Evolutionary conservation across 2,329 filamentous ascomycete species (phyloP), one percentile per base, ranked within the genome.

Genomic region (Aspergillus proliferans): DNA sequence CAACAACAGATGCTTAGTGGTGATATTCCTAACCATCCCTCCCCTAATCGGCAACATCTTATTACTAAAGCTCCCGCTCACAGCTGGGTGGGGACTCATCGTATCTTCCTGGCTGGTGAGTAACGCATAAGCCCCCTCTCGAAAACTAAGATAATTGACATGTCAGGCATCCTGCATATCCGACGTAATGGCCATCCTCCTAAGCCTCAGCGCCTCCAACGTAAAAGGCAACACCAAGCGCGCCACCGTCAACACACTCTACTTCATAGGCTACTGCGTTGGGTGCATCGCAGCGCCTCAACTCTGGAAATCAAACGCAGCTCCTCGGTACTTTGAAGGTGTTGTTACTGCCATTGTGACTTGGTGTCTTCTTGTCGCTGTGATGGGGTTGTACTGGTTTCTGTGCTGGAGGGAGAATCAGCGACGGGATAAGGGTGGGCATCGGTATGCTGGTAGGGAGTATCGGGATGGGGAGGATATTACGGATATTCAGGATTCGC

Each of bases 201-300:
- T 76, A 7, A 71, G 66, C 1, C 65, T 77, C 1, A 67, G 64
- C 1, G 74, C 75, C 0, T 77, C 74, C 3, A 78, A 78, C 47
- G 68, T 77, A 22, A 75, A 76, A 46, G 75, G 76, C 0, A 78
- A 78, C 56, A 78, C 76, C 1, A 79, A 78, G 55, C 70, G 72
- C 3, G 64, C 74, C 7, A 63, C 73, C 3, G 70, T 75, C 24
- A 76, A 71, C 45, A 68, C 71, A 4, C 66, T 76, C 57, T 78
- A 76, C 58, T 78, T 78, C 59, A 73, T 78, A 22, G 74, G 72
- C 0, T 78, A 78, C 55, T 75, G 71, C 40, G 70, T 67, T 4
- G 74, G 72, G 1, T 73, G 72, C 54, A 76, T 77, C 46, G 73
- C 64, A 0, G 61, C 63, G 1, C 75, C 76, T n/a, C 75, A 79